Evolutionary conservation across 2,329 filamentous ascomycete genomes (phyloP).

Genomic region (Aspergillus fijiensis): DNA sequence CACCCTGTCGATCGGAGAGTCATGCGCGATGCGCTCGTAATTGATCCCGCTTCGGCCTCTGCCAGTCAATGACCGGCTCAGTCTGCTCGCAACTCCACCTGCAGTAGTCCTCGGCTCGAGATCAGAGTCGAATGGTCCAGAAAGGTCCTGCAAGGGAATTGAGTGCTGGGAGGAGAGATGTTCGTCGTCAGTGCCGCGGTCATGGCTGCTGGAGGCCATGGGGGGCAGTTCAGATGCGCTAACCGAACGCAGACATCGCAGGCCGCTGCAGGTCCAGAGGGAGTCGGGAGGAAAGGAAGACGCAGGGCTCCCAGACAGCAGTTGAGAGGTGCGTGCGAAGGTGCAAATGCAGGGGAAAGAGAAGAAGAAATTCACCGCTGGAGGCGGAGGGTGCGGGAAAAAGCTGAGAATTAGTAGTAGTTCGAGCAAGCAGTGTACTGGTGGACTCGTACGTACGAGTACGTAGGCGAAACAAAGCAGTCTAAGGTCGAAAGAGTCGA

Average conservation of each 20-base stretch:
- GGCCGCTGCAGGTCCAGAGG: slow-evolving; percentile 17
- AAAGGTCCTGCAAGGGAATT: slow-evolving; percentile 70
- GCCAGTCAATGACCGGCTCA: slow-evolving; percentile 42
- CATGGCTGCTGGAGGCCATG: slow-evolving; percentile 43
- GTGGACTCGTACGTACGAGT: background rate
- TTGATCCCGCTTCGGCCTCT: slow-evolving; percentile 43
- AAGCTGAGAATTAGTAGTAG: background rate
- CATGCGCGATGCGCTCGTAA: slow-evolving; percentile 56
- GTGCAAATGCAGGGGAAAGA: slow-evolving; percentile 4
- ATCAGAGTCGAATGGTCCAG: slow-evolving; percentile 39
- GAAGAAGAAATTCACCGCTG: background rate
- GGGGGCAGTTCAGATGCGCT: slow-evolving; percentile 35
- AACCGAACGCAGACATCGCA: slow-evolving; percentile 43
- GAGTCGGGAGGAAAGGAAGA: slow-evolving; percentile 4
- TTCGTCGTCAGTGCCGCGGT: slow-evolving; percentile 29
- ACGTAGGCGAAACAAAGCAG: background rate
- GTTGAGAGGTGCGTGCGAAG: background rate
- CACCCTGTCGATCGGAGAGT: slow-evolving; percentile 45
- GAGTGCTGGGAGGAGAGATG: slow-evolving; percentile 45
- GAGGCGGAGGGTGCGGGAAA: background rate
- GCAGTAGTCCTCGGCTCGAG: slow-evolving; percentile 28
- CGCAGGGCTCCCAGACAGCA: slow-evolving; percentile 1
- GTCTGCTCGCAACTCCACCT: slow-evolving; percentile 43
- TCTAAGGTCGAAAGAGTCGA: background rate
- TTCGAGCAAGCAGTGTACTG: background rate